Conservation (phyloP, 176 grass and related monocot genomes). For the Canna indica region DNA sequence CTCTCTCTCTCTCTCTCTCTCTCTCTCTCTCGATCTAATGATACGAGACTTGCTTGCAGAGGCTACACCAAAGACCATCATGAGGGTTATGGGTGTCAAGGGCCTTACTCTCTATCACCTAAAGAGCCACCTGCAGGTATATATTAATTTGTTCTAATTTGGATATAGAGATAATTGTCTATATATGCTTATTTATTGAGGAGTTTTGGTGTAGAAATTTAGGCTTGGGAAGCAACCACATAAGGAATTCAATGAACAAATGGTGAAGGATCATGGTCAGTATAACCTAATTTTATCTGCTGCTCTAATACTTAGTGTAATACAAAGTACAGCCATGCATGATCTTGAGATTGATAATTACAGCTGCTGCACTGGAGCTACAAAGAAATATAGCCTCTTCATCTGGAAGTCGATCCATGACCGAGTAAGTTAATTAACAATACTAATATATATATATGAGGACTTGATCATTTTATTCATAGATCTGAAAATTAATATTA, state of each 20-base stretch:
- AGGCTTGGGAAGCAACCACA: conserved; percentile 90
- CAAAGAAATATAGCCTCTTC: conserved; percentile 70
- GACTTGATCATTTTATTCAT: too few relatives aligned
- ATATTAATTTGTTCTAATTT: not conserved
- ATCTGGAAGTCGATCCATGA: conserved; percentile 52
- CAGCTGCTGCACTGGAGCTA: conserved; percentile 48
- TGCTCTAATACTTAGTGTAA: not conserved
- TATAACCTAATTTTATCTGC: not conserved
- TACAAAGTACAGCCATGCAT: not conserved
- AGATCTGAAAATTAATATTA: too few relatives aligned
- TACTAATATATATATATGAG: not conserved
- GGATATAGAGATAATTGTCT: not conserved
- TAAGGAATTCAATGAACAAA: conserved; percentile 74
- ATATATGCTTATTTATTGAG: not conserved
- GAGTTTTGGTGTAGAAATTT: conserved; percentile 45
- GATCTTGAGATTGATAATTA: not conserved
- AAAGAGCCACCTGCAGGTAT: conserved; percentile 91
- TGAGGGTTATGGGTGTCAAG: conserved; percentile 96
- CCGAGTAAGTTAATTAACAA: conserved; percentile 49
- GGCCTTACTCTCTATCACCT: conserved; percentile 89
- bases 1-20: conserved; percentile 1
- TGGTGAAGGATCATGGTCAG: conserved; percentile 46
- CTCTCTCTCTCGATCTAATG: too few relatives aligned
- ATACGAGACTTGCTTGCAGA: conserved; percentile 22
- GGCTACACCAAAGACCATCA: conserved; percentile 89